Evolutionary conservation across 805 yeast genomes (phyloP), one percentile per base, ranked within the genome.

Genomic region (Wickerhamiella kurtzmanii): DNA sequence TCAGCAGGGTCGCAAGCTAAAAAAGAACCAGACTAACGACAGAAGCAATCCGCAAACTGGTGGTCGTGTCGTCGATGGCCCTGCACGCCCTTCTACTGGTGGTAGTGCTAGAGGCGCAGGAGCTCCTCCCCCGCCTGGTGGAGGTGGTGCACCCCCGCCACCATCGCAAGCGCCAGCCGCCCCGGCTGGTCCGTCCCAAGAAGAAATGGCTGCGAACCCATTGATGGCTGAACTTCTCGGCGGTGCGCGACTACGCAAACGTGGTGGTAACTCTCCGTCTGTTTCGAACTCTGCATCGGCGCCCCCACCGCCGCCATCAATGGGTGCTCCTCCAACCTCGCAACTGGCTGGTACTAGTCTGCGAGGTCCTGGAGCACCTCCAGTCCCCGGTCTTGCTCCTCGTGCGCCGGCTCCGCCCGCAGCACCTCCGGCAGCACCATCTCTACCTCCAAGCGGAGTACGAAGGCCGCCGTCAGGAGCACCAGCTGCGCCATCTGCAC

Each of bases 21-120:
- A 77, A 57, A 78, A 80, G 52, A 76, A 84, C 1, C 63, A 58
- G 51, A 74, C 96, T 51, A 66, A 74, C 64, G 79, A 76, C 69
- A 65, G 95, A 65, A 75, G 82, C 48, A 75, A 73, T 0, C 85
- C 88, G 2, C 44, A 52, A 50, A 61, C 76, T 28, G 70, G 71
- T 21, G 70, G 75, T 42, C 52, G 63, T 32, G 46, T 57, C 37
- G 56, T 51, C 17, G 65, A 61, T n/a, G 62, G 56, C 16, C 57
- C 53, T 37, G 44, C 48, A 40, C 44, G 22, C 37, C 55, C 9
- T 44, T 52, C 44, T 3, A 17, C 41, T 18, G 61, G 37, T 63
- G 63, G 39, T 39, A 17, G 39, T 20, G 13, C 49, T 3, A 42
- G 42, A 2, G 47, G 43, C 11, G 52, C 50, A 18, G 48, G 51